A percentile compares a stretch with the other conserved stretches of the same genome.
Evolutionary conservation across 768 basidiomycete species (phyloP).

Genomic region (Tricholoma sp.): DNA sequence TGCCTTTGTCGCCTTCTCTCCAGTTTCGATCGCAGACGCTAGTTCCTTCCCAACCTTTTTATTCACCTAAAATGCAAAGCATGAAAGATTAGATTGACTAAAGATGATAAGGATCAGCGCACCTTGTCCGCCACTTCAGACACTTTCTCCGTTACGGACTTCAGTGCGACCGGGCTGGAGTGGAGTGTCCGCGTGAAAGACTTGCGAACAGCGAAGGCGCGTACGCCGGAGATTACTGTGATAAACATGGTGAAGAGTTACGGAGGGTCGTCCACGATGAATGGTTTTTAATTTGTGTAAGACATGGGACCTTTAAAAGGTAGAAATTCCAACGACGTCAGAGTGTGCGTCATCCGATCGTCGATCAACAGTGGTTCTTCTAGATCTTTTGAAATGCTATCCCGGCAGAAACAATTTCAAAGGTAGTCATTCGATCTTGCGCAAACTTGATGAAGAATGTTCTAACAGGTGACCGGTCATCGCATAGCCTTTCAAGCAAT

Average conservation of each 20-base stretch:
- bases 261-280: background rate
- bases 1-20: conserved; percentile 35
- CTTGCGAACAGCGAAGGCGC: conserved; percentile 9
- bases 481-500: no score
- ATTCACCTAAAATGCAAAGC: conserved; percentile 30
- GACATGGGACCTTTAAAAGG: background rate
- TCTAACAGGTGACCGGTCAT: no score
- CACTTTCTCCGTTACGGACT: conserved; percentile 41
- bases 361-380: no score
- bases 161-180: conserved; percentile 27
- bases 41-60: conserved; percentile 39
- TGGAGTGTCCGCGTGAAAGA: conserved; percentile 23
- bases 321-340: background rate
- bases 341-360: no score
- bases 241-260: conserved; percentile 7
- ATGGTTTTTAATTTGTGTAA: background rate
- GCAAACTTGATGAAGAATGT: no score
- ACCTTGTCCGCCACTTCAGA: conserved; percentile 41
- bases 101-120: background rate
- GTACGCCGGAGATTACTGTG: conserved; percentile 6
- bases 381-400: no score
- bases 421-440: no score
- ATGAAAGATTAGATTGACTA: background rate
- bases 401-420: no score
- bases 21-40: conserved; percentile 42